phyloP scores from a whole-genome alignment of 768 basidiomycete species.

The Amanita pseudoporphyria region DNA sequence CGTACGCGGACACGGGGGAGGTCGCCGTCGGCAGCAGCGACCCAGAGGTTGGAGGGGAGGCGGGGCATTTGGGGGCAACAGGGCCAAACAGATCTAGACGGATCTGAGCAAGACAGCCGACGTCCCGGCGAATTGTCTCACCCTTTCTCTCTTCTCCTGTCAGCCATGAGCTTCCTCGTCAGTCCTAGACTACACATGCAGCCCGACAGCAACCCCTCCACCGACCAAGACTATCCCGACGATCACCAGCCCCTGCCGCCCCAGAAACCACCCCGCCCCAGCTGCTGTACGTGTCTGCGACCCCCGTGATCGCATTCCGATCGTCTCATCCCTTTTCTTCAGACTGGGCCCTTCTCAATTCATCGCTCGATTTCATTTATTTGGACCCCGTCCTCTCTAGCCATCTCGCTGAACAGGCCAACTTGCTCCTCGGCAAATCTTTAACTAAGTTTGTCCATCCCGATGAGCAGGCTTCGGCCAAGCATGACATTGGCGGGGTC shows the following conservation, averaged over 20 bases:
- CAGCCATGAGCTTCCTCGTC: conserved; percentile 18
- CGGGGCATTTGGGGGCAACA: conserved; percentile 13
- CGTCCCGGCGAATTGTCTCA: conserved; percentile 9
- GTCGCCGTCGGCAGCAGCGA: conserved; percentile 89
- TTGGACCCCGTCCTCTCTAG: conserved; percentile 69
- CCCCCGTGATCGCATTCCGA: conserved; percentile 28
- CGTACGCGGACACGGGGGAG: conserved; percentile 62
- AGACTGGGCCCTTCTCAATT: conserved; percentile 81
- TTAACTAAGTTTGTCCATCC: conserved; percentile 78
- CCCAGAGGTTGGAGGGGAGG: conserved; percentile 70
- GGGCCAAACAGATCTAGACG: conserved; percentile 21
- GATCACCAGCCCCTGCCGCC: conserved; percentile 27
- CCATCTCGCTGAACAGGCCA: conserved; percentile 67
- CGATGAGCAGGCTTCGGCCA: conserved; percentile 70
- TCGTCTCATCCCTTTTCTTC: conserved; percentile 19
- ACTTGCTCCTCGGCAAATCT: conserved; percentile 57
- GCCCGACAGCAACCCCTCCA: conserved; percentile 9
- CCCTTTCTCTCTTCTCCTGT: conserved; percentile 9
- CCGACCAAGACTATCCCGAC: conserved; percentile 16
- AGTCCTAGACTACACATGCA: conserved; percentile 9
- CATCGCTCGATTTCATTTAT: conserved; percentile 71
- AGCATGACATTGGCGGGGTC: conserved; percentile 63
- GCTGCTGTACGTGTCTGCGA: conserved; percentile 55
- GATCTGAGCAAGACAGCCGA: conserved; percentile 12
- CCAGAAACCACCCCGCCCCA: conserved; percentile 60